Conservation (phyloP, 495 filamentous ascomycete species). For the Aspergillus baeticus region DNA sequence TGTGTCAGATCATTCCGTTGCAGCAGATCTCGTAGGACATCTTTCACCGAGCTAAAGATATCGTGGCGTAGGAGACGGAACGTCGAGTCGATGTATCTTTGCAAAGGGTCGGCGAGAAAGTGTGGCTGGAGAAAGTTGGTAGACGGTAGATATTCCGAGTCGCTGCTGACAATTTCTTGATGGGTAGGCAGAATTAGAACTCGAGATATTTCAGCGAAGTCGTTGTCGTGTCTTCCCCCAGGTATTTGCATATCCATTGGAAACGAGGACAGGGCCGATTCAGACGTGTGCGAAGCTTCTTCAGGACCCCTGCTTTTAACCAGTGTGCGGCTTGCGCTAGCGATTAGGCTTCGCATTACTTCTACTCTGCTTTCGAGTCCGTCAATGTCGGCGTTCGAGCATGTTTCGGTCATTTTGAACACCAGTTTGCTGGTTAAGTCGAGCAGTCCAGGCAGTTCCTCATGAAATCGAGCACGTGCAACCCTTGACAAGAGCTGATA, state of each 20-base stretch:
- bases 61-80: background rate
- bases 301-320: background rate
- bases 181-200: background rate
- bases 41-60: background rate
- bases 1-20: background rate
- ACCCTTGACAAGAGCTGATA: background rate
- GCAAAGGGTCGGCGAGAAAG: background rate
- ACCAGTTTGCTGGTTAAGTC: background rate
- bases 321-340: background rate
- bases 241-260: slow-evolving; percentile 1
- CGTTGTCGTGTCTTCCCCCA: background rate
- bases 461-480: background rate
- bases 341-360: background rate
- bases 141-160: background rate
- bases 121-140: slow-evolving; percentile 1
- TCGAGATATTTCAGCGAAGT: background rate
- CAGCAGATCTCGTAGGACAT: slow-evolving; percentile 1
- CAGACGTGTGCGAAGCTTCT: background rate
- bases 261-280: background rate
- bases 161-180: background rate
- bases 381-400: background rate
- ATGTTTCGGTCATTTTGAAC: background rate
- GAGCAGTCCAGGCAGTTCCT: background rate
- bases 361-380: background rate
- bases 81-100: background rate